Conservation (phyloP, 176 grass and related monocot species). For the Thalia dealbata region DNA sequence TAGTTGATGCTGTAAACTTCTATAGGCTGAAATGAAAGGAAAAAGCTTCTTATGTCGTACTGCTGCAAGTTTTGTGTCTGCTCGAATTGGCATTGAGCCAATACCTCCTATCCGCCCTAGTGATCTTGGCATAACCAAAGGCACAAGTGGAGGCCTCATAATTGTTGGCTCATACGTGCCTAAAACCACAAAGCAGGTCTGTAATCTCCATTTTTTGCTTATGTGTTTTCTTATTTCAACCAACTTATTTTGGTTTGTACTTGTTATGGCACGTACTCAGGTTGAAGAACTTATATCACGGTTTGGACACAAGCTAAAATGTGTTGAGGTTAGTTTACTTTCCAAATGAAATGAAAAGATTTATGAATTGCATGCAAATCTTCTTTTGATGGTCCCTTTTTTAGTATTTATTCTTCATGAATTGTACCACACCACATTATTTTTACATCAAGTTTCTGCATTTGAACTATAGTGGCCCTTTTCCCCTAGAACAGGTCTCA, state of each 20-base stretch:
- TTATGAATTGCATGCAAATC: background rate
- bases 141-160: slow-evolving; percentile 77
- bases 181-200: slow-evolving; percentile 97
- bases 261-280: slow-evolving; percentile 16
- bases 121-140: slow-evolving; percentile 71
- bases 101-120: slow-evolving; percentile 58
- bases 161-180: slow-evolving; percentile 96
- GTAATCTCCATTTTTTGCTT: slow-evolving; percentile 9
- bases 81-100: slow-evolving; percentile 76
- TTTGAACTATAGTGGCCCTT: slow-evolving; percentile 16
- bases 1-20: slow-evolving; percentile 21
- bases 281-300: slow-evolving; percentile 59
- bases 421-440: background rate
- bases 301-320: slow-evolving; percentile 46
- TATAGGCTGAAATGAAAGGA: slow-evolving; percentile 81
- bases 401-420: background rate
- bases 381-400: background rate
- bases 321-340: slow-evolving; percentile 62
- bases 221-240: background rate
- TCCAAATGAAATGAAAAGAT: background rate
- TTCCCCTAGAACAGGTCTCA: slow-evolving; percentile 44
- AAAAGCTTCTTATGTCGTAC: slow-evolving; percentile 81
- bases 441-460: background rate
- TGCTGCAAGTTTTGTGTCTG: slow-evolving; percentile 94
- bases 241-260: background rate